Conservation (phyloP, 805 yeast species). For the Naumovozyma castellii region DNA sequence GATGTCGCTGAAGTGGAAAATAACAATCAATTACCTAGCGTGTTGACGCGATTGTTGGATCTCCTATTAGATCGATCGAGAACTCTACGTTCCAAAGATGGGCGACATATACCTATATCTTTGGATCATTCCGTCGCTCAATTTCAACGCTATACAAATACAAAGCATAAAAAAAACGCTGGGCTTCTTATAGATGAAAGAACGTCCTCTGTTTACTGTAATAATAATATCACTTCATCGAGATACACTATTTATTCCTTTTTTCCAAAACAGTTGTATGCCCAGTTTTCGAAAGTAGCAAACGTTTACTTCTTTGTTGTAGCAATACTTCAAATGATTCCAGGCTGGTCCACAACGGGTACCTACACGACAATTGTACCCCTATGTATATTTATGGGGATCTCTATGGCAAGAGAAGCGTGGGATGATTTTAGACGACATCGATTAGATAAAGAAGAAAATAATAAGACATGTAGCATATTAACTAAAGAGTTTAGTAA, state of each 20-base stretch:
- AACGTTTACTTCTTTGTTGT: conserved; percentile 83
- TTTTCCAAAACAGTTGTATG: conserved; percentile 77
- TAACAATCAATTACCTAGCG: conserved; percentile 3
- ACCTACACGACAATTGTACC: conserved; percentile 91
- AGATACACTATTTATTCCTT: conserved; percentile 74
- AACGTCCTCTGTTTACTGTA: conserved; percentile 42
- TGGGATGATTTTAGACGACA: conserved; percentile 88
- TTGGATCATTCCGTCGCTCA: conserved; percentile 31
- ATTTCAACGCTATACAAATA: conserved; percentile 13
- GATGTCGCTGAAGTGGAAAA: no score
- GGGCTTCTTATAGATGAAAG: conserved; percentile 59
- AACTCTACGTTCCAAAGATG: conserved; percentile 49
- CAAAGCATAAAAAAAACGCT: conserved; percentile 1
- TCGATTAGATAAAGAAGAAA: conserved; percentile 75
- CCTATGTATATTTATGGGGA: conserved; percentile 70
- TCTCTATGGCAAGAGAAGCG: conserved; percentile 87
- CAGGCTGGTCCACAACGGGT: conserved; percentile 96
- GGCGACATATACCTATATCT: conserved; percentile 66
- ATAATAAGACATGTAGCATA: conserved; percentile 43
- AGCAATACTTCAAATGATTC: conserved; percentile 90
- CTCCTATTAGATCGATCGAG: conserved; percentile 38
- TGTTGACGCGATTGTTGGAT: conserved; percentile 12
- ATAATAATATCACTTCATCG: conserved; percentile 75
- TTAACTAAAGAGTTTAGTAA: conserved; percentile 12
- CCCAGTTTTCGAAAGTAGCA: conserved; percentile 89